Conservation (phyloP, 2,329 filamentous ascomycete genomes). For the Aspergillus fischeri region DNA sequence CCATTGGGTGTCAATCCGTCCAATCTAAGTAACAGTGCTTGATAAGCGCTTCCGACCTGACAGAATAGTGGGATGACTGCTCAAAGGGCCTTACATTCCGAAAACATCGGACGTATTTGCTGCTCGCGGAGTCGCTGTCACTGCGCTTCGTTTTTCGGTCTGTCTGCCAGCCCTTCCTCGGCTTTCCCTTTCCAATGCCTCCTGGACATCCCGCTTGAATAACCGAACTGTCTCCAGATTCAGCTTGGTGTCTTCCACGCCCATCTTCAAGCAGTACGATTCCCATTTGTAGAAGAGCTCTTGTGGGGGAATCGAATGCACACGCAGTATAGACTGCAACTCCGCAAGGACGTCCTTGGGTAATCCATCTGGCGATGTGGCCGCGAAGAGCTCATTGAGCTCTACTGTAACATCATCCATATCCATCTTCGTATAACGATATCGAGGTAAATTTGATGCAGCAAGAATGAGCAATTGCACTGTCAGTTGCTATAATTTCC, state of each 20-base stretch:
- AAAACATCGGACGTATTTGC: constrained; percentile 66
- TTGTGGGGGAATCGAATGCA: constrained; percentile 75
- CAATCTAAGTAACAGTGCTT: constrained; percentile 43
- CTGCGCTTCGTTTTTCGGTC: constrained; percentile 59
- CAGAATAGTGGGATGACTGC: neutral
- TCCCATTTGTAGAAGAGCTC: constrained; percentile 99
- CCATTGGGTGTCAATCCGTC: constrained; percentile 67
- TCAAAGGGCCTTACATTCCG: constrained; percentile 61
- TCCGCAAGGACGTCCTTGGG: constrained; percentile 75
- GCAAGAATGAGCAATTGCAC: neutral
- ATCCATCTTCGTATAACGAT: neutral
- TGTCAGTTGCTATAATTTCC: neutral
- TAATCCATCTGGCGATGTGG: constrained; percentile 53
- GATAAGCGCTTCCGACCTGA: neutral
- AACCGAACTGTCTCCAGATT: constrained; percentile 67
- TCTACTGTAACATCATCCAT: constrained; percentile 52
- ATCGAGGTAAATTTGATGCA: neutral
- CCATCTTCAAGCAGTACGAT: constrained; percentile 94
- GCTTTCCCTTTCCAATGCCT: constrained; percentile 72
- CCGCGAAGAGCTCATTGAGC: constrained; percentile 58
- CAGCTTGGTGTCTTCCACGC: constrained; percentile 68
- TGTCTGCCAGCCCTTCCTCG: constrained; percentile 59
- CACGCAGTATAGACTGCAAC: constrained; percentile 76
- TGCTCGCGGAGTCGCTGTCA: constrained; percentile 57
- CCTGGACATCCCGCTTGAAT: constrained; percentile 84